Evolutionary conservation across 139 green algal species (phyloP).

Genomic region (Micractinium conductrix): DNA sequence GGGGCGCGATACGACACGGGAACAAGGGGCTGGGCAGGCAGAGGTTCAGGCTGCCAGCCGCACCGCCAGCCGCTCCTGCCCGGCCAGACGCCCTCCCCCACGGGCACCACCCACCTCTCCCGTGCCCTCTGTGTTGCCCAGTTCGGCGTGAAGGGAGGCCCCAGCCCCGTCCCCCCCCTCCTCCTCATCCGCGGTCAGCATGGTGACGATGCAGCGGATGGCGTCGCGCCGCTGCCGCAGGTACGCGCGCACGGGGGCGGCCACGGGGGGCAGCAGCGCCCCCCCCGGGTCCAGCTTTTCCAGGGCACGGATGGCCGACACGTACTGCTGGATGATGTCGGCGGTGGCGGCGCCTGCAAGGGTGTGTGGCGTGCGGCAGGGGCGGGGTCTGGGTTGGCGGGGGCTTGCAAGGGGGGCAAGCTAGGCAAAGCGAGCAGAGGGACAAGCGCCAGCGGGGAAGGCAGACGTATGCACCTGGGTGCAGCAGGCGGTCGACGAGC

Average conservation of each 20-base stretch:
- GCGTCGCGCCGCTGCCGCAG: constrained; percentile 82
- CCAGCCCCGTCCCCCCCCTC: constrained; percentile 31
- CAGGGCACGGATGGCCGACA: constrained; percentile 83
- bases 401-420: not conserved
- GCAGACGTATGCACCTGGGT: constrained; percentile 48
- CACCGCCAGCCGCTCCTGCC: too few species aligned
- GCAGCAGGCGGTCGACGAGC: constrained; percentile 72
- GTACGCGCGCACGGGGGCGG: constrained; percentile 80
- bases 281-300: constrained; percentile 66
- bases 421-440: not conserved
- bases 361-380: not conserved
- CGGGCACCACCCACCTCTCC: not conserved
- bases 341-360: constrained; percentile 82
- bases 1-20: not conserved
- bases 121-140: constrained; percentile 45
- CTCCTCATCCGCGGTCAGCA: constrained; percentile 86
- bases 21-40: not conserved
- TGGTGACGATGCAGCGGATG: constrained; percentile 91
- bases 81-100: too few species aligned
- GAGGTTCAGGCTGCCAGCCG: too few species aligned
- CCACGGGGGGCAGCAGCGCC: constrained; percentile 79
- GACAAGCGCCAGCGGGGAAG: too few species aligned
- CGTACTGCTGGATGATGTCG: constrained; percentile 93
- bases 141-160: constrained; percentile 71
- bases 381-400: not conserved